Evolutionary conservation across 2,329 filamentous ascomycete genomes (phyloP).

Genomic region (Penicillium sp.): DNA sequence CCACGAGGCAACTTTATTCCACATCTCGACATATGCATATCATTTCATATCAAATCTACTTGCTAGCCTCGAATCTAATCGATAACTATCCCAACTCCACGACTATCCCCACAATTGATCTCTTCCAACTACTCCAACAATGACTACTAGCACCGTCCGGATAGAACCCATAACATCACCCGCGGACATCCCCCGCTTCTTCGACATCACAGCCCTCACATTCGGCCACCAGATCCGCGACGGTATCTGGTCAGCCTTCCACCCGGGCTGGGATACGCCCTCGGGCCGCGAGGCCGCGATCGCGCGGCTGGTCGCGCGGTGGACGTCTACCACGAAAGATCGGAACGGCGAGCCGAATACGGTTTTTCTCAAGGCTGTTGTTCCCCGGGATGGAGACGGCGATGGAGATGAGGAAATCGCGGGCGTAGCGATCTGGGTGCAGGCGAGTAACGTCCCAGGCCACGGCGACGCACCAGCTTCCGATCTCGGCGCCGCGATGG

Average conservation of each 20-base stretch:
- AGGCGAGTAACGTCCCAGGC: slow-evolving; percentile 56
- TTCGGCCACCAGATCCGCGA: slow-evolving; percentile 60
- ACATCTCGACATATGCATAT: too few species aligned
- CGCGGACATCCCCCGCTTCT: slow-evolving; percentile 13
- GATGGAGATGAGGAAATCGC: slow-evolving; percentile 40
- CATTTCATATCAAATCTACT: too few species aligned
- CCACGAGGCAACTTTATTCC: too few species aligned
- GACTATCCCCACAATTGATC: background rate
- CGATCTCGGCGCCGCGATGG: slow-evolving; percentile 17
- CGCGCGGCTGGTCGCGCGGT: slow-evolving; percentile 49
- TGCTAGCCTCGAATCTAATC: too few species aligned
- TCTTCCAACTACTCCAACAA: background rate
- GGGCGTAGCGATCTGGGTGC: slow-evolving; percentile 62
- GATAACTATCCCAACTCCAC: too few species aligned
- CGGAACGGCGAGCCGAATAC: slow-evolving; percentile 48
- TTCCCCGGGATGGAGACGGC: slow-evolving; percentile 32
- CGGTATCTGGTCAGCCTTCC: slow-evolving; percentile 57
- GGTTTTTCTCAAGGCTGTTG: slow-evolving; percentile 60
- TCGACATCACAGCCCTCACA: slow-evolving; percentile 20
- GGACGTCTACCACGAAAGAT: slow-evolving; percentile 47
- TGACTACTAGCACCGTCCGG: background rate
- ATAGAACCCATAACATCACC: slow-evolving; percentile 22
- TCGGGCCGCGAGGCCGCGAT: slow-evolving; percentile 47
- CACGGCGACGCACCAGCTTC: slow-evolving; percentile 48
- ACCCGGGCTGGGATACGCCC: slow-evolving; percentile 61